Evolutionary conservation across 805 yeast species (phyloP), one percentile per base, ranked within the genome.

Genomic region (Clavispora asparagi): DNA sequence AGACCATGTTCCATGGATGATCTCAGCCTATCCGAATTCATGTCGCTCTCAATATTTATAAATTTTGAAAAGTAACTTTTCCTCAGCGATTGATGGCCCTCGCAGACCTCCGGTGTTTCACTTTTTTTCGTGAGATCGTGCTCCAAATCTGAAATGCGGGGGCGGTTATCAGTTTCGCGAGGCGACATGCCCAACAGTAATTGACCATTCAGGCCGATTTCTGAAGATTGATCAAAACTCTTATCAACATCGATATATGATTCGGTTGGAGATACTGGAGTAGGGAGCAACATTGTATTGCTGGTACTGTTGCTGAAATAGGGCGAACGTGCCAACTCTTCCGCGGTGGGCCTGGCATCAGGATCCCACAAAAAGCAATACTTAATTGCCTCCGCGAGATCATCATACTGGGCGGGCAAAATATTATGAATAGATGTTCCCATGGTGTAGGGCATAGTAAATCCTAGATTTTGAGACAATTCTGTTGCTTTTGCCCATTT

Each of bases 331-430:
- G 81, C 68, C 28, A 86, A 53, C 8, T 63, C 63, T 1, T 70
- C 69, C 1, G 77, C 84, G 33, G 76, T 74, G 0, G 79, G 75
- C 53, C 95, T 73, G n/a, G 63, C 59, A n/a, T 64, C 62, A 1
- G 96, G 95, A 63, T 88, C 83, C 96, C 97, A 90, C 42, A 74
- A 67, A 30, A 90, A 68, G 55, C 91, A 85, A 1, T 63, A 55
- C 50, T 62, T 63, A 8, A 74, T 76, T 48, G 67, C 67, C 44
- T 63, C 73, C 54, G 58, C 78, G 57, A 63, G 74, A 58, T 61
- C 74, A 55, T 46, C 63, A 54, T 57, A 64, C 35, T 73, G 78
- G 0, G 76, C 64, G 8, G 76, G 70, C 6, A 83, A 59, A 9
- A 83, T 51, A 6, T 70, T 62, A 13, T 72, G 67, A 10, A 83